Evolutionary conservation across 352 stramenopile species (phyloP), one percentile per base, ranked within the genome.

Genomic region (Phytophthora foliorum): DNA sequence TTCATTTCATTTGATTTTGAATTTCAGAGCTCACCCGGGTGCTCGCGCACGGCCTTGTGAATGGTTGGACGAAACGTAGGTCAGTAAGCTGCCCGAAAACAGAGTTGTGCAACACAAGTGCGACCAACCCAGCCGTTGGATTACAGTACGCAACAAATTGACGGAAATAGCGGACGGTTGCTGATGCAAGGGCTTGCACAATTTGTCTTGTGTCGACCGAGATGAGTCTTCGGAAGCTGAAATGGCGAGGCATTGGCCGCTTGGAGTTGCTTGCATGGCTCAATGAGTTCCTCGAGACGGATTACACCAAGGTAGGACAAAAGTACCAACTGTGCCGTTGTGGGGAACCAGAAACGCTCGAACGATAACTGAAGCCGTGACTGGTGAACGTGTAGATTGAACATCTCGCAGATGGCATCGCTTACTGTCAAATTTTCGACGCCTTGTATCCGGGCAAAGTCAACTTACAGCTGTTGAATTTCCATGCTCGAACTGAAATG

Each of bases 191-290:
- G 9, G 29, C 22, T 57, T 27, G 21, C 10, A 44, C 2, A 34
- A 34, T 34, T 34, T 1, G 5, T 13, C 1, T 8, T 44, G 50
- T 22, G 27, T 32, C 48, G 38, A 19, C 32, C 34, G 44, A 52
- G 31, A 94, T 92, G 86, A 91, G 82, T 56, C 82, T 94, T n/a
- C 81, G 81, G 4, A 86, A 89, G 50, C 78, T 94, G 27, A 94
- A 94, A 54, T 82, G 82, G 51, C 76, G 86, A 36, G 86, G 86
- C 39, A 91, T 94, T 48, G 86, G 86, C 2, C 81, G 86, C 8
- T 72, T 94, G n/a, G 84, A 94, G 68, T 74, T 94, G 11, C 83
- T 94, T 34, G 78, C 74, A 31, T 94, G 86, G 86, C 63, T 94
- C 27, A 94, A 94, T 57, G 84, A 91, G 68, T 90, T 93, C 19